phyloP scores from a whole-genome alignment of 257 asterid genomes.

The Solanum sitiens region DNA sequence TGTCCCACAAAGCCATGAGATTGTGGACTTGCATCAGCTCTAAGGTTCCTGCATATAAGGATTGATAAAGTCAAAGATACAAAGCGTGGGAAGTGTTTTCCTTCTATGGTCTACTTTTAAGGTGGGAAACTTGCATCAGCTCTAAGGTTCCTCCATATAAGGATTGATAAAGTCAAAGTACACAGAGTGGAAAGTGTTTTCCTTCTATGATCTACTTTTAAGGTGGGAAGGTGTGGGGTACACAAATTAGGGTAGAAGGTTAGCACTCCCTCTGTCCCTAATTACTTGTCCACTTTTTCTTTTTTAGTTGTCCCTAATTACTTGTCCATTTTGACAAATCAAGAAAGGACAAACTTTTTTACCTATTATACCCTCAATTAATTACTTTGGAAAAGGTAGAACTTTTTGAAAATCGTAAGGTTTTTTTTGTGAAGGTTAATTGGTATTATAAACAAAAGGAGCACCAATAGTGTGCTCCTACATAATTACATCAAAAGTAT shows the following conservation, averaged over 20 bases:
- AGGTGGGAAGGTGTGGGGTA: background rate
- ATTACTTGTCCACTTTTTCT: too few species aligned
- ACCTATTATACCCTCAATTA: too few species aligned
- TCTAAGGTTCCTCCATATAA: conserved; percentile 63
- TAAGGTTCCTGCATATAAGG: conserved; percentile 59
- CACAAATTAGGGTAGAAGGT: background rate
- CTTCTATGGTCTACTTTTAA: background rate
- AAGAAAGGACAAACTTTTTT: too few species aligned
- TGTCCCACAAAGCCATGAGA: conserved; percentile 36
- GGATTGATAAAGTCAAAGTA: conserved; percentile 13
- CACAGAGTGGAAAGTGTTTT: background rate
- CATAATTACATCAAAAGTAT: too few species aligned
- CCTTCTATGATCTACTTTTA: background rate
- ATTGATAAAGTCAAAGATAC: conserved; percentile 10
- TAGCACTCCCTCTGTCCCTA: background rate
- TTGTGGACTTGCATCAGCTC: conserved; percentile 45
- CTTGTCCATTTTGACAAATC: background rate
- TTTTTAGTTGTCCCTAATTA: too few species aligned
- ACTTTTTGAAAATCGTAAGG: too few species aligned
- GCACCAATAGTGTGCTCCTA: too few species aligned
- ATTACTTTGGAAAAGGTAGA: too few species aligned
- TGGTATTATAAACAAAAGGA: too few species aligned
- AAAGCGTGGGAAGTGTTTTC: background rate
- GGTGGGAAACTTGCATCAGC: conserved; percentile 33
- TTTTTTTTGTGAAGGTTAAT: too few species aligned